Evolutionary conservation across 495 filamentous ascomycete genomes (phyloP).

Genomic region (Trichoderma parareesei): DNA sequence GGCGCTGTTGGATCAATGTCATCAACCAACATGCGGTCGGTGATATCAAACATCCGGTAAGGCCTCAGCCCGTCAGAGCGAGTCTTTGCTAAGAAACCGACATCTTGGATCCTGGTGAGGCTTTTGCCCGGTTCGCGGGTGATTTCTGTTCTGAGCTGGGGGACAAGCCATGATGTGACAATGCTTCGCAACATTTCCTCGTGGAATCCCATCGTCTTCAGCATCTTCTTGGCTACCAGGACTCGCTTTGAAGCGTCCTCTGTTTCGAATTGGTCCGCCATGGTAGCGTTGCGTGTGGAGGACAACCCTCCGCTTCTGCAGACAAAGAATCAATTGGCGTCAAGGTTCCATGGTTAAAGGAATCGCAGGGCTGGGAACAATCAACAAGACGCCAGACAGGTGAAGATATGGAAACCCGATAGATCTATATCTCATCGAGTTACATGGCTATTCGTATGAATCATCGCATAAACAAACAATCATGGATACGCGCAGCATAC

Average conservation of each 20-base stretch:
- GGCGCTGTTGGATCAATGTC: constrained; percentile 20
- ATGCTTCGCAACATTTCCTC: constrained; percentile 24
- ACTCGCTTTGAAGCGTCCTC: not conserved
- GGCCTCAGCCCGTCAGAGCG: constrained; percentile 19
- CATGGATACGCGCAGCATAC: too few species aligned
- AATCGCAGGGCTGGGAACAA: too few species aligned
- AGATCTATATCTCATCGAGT: too few species aligned
- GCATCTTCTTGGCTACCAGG: constrained; percentile 12
- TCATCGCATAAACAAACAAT: too few species aligned
- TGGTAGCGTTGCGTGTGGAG: not conserved
- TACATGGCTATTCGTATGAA: too few species aligned
- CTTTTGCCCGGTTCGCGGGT: constrained; percentile 17
- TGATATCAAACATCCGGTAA: constrained; percentile 37
- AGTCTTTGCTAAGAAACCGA: constrained; percentile 21
- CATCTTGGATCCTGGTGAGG: constrained; percentile 16
- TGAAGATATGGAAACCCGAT: too few species aligned
- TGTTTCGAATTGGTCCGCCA: not conserved
- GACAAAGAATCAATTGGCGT: not conserved
- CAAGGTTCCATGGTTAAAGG: not conserved
- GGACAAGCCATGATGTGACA: constrained; percentile 24
- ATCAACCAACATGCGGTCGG: constrained; percentile 33
- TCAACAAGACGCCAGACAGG: too few species aligned
- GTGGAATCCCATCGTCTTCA: constrained; percentile 14
- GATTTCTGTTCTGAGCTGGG: constrained; percentile 24
- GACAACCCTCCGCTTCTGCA: not conserved